phyloP scores from a whole-genome alignment of 1,139 yeast genomes.

The Candida pseudocylindracea region DNA sequence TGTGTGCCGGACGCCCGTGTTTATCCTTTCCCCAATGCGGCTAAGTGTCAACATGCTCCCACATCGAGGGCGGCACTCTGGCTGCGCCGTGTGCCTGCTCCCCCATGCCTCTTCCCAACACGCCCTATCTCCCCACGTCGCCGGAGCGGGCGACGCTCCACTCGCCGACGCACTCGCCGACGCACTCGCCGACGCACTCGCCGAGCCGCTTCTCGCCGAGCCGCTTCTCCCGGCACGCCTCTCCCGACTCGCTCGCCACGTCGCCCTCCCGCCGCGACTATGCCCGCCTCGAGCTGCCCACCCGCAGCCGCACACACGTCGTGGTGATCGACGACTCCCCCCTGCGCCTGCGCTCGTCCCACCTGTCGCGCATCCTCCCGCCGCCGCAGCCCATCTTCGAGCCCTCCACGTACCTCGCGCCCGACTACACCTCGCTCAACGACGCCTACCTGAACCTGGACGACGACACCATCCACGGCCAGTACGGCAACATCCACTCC shows the following conservation, averaged over 20 bases:
- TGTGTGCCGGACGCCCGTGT: too few species aligned
- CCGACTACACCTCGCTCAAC: slow-evolving; percentile 11
- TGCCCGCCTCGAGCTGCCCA: background rate
- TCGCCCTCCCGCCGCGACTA: background rate
- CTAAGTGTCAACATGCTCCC: too few species aligned
- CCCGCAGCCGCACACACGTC: background rate
- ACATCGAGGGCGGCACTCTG: too few species aligned
- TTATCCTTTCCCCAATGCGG: too few species aligned
- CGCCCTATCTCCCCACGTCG: too few species aligned
- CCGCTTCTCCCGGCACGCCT: slow-evolving; percentile 17
- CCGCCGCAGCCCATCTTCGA: slow-evolving; percentile 48
- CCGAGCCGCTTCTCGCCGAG: slow-evolving; percentile 11
- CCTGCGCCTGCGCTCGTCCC: too few species aligned
- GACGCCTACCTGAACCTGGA: slow-evolving; percentile 1
- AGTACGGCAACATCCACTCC: background rate
- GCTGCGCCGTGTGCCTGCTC: too few species aligned
- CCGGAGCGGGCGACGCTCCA: too few species aligned
- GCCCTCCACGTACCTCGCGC: slow-evolving; percentile 38
- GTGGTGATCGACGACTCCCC: too few species aligned
- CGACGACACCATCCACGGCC: background rate
- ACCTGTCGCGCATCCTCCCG: slow-evolving; percentile 18
- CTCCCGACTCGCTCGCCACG: background rate
- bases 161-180: too few species aligned
- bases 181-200: slow-evolving; percentile 12
- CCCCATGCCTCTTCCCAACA: too few species aligned